These are phyloP conservation scores for Zelopaecilomyces penicillatus DNA, from an alignment of 2,329 filamentous ascomycete genomes.

Conservation along the genomic window DNA sequence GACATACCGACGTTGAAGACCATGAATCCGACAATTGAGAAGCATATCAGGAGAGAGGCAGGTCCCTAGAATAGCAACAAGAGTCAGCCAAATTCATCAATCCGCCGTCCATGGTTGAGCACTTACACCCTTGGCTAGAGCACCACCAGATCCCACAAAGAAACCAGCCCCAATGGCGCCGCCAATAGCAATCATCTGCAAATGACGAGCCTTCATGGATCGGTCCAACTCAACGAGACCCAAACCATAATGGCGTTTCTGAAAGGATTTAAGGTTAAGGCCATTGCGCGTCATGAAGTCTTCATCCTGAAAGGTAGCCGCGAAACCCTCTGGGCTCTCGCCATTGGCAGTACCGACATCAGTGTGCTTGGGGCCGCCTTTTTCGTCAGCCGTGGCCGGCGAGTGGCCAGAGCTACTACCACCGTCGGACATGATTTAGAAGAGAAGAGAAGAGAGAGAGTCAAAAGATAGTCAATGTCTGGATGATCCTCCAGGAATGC, in stretches of 20 bases:
- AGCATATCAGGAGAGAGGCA: conserved; percentile 39
- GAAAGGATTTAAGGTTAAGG: conserved; percentile 27
- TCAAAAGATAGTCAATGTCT: too few species aligned
- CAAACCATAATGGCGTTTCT: conserved; percentile 22
- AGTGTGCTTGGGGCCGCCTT: background rate
- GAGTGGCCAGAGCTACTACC: conserved; percentile 3
- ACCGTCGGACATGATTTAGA: conserved; percentile 2
- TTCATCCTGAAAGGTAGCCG: conserved; percentile 17
- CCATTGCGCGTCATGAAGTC: conserved; percentile 28
- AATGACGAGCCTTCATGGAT: conserved; percentile 47
- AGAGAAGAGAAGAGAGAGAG: too few species aligned
- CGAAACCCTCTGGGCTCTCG: conserved; percentile 2
- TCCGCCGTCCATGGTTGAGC: too few species aligned
- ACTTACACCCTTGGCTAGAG: conserved; percentile 42
- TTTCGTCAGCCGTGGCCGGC: conserved; percentile 3
- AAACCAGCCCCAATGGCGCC: conserved; percentile 56
- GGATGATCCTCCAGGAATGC: too few species aligned
- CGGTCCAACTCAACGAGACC: conserved; percentile 31
- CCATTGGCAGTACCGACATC: background rate
- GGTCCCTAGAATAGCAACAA: conserved; percentile 20
- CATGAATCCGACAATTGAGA: conserved; percentile 50
- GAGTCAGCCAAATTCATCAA: too few species aligned
- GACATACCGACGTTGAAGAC: conserved; percentile 46
- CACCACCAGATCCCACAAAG: conserved; percentile 51
- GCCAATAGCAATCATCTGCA: conserved; percentile 56